phyloP scores from a whole-genome alignment of 148 eudicot species.

The Rheum nobile region DNA sequence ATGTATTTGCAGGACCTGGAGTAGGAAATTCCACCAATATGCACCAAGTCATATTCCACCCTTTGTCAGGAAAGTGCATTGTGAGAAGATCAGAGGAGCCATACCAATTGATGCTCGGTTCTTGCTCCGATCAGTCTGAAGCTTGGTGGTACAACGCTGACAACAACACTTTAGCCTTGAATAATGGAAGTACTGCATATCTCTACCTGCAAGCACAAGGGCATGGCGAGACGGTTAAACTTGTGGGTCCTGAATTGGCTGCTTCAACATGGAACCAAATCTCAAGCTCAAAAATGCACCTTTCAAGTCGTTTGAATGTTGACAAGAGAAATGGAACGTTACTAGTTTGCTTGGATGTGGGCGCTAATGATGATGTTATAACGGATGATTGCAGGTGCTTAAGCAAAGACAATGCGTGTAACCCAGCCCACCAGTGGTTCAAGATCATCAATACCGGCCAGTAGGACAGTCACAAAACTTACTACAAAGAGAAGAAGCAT shows the following conservation, averaged over 20 bases:
- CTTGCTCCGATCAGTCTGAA: conserved; percentile 44
- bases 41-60: conserved; percentile 62
- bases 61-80: conserved; percentile 64
- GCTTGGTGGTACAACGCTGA: conserved; percentile 43
- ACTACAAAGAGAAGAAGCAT: not conserved
- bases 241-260: not conserved
- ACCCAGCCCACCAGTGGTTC: conserved; percentile 85
- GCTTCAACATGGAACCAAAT: conserved; percentile 47
- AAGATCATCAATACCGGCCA: conserved; percentile 54
- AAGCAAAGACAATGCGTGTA: conserved; percentile 33
- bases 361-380: conserved; percentile 18
- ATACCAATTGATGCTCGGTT: conserved; percentile 28
- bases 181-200: conserved; percentile 30
- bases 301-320: conserved; percentile 31
- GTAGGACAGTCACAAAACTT: conserved; percentile 5
- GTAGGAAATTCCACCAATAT: conserved; percentile 6
- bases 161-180: conserved; percentile 20
- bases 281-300: conserved; percentile 80
- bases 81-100: conserved; percentile 25
- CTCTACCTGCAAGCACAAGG: conserved; percentile 47
- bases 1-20: conserved; percentile 46
- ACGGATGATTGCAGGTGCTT: conserved; percentile 58
- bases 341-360: conserved; percentile 56
- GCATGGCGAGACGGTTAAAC: conserved; percentile 25
- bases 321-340: conserved; percentile 3